phyloP scores from a whole-genome alignment of 805 yeast genomes.

The Candida cerambycidarum region DNA sequence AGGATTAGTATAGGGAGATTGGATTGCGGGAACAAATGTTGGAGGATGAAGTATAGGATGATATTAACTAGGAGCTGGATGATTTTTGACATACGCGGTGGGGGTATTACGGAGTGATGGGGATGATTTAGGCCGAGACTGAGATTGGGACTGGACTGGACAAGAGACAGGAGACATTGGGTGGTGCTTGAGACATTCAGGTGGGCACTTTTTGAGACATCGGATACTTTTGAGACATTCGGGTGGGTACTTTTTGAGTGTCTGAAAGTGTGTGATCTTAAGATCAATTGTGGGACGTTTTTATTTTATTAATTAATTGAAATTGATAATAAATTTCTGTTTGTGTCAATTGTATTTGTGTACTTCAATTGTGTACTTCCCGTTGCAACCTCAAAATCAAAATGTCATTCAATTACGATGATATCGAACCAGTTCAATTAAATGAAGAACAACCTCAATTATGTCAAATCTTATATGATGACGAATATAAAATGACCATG shows the following conservation, averaged over 20 bases:
- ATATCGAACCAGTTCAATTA: conserved; percentile 43
- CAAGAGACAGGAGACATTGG: not conserved
- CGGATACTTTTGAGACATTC: no score
- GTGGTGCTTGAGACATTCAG: no score
- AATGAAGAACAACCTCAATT: conserved; percentile 47
- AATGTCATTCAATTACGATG: conserved; percentile 33
- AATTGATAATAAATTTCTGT: no score
- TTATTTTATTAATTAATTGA: no score
- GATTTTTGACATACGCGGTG: not conserved
- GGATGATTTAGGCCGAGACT: not conserved
- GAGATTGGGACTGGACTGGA: no score
- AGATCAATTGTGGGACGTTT: no score
- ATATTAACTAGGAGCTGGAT: not conserved
- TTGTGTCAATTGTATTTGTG: not conserved
- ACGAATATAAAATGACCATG: conserved; percentile 64
- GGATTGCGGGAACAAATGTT: conserved; percentile 3
- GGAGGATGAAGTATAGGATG: conserved; percentile 2
- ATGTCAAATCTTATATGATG: conserved; percentile 69
- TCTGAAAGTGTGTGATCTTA: no score
- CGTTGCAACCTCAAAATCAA: no score
- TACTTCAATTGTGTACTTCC: no score
- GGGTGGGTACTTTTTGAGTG: no score
- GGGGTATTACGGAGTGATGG: not conserved
- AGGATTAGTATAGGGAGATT: conserved; percentile 7
- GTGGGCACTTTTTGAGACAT: no score